phyloP scores from a whole-genome alignment of 2,329 filamentous ascomycete genomes.

The Aspergillus unguis region DNA sequence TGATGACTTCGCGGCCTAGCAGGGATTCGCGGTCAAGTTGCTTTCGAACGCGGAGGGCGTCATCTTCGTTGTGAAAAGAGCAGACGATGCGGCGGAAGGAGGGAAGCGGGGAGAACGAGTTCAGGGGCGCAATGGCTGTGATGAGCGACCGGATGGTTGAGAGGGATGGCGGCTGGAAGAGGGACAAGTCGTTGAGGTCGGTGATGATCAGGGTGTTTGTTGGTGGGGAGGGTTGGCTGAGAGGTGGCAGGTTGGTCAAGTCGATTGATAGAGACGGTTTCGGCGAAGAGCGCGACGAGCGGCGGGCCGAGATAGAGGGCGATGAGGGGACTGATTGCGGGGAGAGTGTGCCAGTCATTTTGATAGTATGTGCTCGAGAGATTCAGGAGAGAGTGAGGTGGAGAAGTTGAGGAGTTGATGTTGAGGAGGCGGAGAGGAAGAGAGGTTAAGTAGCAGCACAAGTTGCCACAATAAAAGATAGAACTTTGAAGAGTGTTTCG shows the following conservation, averaged over 20 bases:
- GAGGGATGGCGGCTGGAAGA: slow-evolving; percentile 47
- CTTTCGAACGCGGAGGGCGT: slow-evolving; percentile 44
- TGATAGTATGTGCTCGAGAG: not conserved
- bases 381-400: too few species aligned
- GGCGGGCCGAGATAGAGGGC: slow-evolving; percentile 21
- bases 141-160: slow-evolving; percentile 43
- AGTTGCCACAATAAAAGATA: slow-evolving; percentile 4
- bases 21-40: slow-evolving; percentile 40
- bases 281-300: slow-evolving; percentile 25
- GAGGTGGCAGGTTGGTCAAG: slow-evolving; percentile 44
- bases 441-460: not conserved
- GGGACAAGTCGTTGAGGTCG: slow-evolving; percentile 43
- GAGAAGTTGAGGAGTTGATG: not conserved
- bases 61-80: slow-evolving; percentile 44
- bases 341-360: slow-evolving; percentile 23
- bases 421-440: not conserved
- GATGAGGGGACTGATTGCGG: slow-evolving; percentile 25
- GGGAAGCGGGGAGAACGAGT: slow-evolving; percentile 51
- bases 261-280: slow-evolving; percentile 45
- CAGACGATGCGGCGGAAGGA: slow-evolving; percentile 51
- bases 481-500: not conserved
- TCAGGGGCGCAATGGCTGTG: slow-evolving; percentile 40
- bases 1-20: slow-evolving; percentile 31
- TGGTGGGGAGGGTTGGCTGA: slow-evolving; percentile 46
- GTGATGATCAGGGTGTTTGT: slow-evolving; percentile 53